phyloP scores from a whole-genome alignment of 1,284 basidiomycete species.

The Pseudozyma thailandica region DNA sequence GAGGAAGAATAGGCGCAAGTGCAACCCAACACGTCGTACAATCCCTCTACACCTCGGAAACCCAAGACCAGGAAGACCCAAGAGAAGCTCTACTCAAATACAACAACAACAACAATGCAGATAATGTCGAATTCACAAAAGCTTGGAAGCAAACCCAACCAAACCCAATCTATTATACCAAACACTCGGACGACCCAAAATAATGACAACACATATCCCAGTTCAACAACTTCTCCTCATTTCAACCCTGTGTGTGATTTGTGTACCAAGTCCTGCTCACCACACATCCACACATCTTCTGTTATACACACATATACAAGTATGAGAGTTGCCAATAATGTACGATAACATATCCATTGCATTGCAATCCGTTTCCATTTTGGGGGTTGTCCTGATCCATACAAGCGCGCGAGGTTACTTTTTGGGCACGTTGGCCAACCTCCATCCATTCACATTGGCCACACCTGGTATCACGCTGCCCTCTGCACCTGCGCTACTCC shows the following conservation, averaged over 20 bases:
- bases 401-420: no score
- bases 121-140: slow-evolving; percentile 74
- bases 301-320: no score
- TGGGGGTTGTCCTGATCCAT: no score
- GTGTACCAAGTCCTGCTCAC: no score
- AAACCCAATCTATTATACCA: slow-evolving; percentile 48
- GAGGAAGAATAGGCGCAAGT: slow-evolving; percentile 91
- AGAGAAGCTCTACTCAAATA: slow-evolving; percentile 95
- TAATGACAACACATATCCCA: background rate
- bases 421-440: slow-evolving; percentile 43
- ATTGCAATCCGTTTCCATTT: no score
- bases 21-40: slow-evolving; percentile 95
- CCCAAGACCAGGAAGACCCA: slow-evolving; percentile 74
- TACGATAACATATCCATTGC: no score
- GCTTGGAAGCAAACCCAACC: slow-evolving; percentile 73
- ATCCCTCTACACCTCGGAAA: slow-evolving; percentile 75
- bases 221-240: background rate
- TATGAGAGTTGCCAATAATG: no score
- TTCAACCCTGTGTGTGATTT: no score
- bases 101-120: slow-evolving; percentile 74
- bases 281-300: no score
- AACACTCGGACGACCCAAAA: slow-evolving; percentile 29
- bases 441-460: slow-evolving; percentile 37
- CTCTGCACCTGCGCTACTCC: slow-evolving; percentile 72
- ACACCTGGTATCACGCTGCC: background rate